Evolutionary conservation across 164 flowering plant genomes (phyloP).

Genomic region (Nelumbo lutea): DNA sequence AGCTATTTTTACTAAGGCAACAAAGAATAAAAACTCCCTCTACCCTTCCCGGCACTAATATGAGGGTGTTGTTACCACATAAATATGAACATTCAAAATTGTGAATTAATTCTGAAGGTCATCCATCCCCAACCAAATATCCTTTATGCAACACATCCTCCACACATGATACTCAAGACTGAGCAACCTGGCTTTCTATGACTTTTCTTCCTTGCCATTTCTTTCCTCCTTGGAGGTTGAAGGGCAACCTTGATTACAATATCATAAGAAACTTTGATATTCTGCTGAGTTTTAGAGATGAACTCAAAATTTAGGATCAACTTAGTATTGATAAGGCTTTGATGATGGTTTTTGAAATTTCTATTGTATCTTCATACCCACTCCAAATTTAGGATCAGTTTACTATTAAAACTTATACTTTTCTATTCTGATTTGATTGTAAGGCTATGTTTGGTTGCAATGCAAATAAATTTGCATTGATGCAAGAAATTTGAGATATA

Average conservation of each 20-base stretch:
- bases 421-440: too few relatives aligned
- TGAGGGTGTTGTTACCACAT: too few relatives aligned
- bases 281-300: constrained; percentile 99
- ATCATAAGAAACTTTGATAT: constrained; percentile 96
- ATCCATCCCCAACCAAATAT: background rate
- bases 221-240: constrained; percentile 96
- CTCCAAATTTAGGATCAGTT: too few relatives aligned
- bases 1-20: too few relatives aligned
- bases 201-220: constrained; percentile 58
- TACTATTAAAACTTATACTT: too few relatives aligned
- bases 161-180: constrained; percentile 53
- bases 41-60: background rate
- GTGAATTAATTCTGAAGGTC: background rate
- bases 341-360: too few relatives aligned
- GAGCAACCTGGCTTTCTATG: constrained; percentile 67
- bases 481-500: too few relatives aligned
- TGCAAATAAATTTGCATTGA: too few relatives aligned
- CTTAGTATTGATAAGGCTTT: too few relatives aligned
- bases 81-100: too few relatives aligned
- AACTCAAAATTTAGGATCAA: constrained; percentile 53
- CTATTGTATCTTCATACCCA: too few relatives aligned
- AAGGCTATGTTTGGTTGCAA: too few relatives aligned
- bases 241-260: constrained; percentile 96
- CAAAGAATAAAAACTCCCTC: constrained; percentile 44
- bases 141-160: constrained; percentile 54